These are phyloP conservation scores for Ceratobasidium sp. DNA, from an alignment of 1,284 basidiomycete genomes.

Conservation along the genomic window DNA sequence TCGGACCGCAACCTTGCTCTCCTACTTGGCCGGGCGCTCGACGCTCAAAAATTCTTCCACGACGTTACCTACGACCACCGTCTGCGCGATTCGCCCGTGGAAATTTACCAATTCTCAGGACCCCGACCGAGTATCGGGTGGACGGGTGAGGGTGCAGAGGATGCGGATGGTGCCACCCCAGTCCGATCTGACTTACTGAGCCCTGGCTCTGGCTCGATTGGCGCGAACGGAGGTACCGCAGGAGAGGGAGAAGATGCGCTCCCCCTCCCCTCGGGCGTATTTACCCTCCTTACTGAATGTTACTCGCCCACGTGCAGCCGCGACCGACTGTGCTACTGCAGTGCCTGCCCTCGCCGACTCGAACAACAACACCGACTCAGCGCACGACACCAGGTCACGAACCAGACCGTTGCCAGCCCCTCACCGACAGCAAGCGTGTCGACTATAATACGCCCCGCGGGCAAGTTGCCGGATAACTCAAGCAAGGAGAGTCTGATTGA, in stretches of 20 bases:
- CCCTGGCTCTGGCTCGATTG: slow-evolving; percentile 58
- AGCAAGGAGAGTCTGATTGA: slow-evolving; percentile 87
- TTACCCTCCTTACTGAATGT: slow-evolving; percentile 96
- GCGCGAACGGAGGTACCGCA: neutral
- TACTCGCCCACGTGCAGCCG: slow-evolving; percentile 98
- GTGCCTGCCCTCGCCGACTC: slow-evolving; percentile 92
- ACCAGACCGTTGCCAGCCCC: slow-evolving; percentile 12
- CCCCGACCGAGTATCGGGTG: slow-evolving; percentile 56
- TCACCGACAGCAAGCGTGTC: slow-evolving; percentile 68
- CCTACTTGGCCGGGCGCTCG: slow-evolving; percentile 91
- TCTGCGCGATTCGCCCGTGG: slow-evolving; percentile 86
- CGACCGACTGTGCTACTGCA: slow-evolving; percentile 94
- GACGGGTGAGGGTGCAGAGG: slow-evolving; percentile 46
- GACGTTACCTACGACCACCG: slow-evolving; percentile 99
- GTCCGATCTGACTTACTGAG: slow-evolving; percentile 30
- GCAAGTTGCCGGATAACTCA: slow-evolving; percentile 65
- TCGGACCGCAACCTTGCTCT: slow-evolving; percentile 96
- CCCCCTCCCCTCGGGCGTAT: slow-evolving; percentile 94
- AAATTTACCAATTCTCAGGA: slow-evolving; percentile 88
- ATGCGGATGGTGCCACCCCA: slow-evolving; percentile 54
- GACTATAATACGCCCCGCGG: slow-evolving; percentile 66
- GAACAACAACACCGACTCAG: slow-evolving; percentile 89
- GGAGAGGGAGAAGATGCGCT: slow-evolving; percentile 71
- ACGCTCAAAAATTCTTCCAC: slow-evolving; percentile 99
- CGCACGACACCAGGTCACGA: slow-evolving; percentile 19